phyloP scores from a whole-genome alignment of 1,284 basidiomycete genomes.

The Takashimella koratensis region DNA sequence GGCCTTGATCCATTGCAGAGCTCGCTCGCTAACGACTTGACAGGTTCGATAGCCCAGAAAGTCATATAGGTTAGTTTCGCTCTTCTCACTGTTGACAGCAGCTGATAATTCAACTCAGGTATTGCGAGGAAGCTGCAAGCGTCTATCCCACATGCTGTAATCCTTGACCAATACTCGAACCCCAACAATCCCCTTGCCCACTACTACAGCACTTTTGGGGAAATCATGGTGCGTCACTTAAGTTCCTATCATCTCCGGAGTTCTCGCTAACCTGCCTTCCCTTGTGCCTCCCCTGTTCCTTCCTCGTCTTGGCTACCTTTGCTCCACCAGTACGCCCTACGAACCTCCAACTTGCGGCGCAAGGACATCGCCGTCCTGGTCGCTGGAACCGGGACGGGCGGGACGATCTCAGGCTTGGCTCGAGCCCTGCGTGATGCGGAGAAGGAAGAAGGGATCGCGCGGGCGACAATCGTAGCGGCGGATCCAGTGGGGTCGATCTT shows the following conservation, averaged over 20 bases:
- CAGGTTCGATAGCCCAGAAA: constrained; percentile 60
- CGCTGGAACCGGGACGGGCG: constrained; percentile 91
- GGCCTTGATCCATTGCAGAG: too few species aligned
- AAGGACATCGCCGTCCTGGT: constrained; percentile 75
- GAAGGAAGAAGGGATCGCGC: constrained; percentile 12
- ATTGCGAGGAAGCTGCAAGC: constrained; percentile 73
- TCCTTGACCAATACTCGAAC: constrained; percentile 81
- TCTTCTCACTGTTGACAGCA: neutral
- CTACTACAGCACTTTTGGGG: constrained; percentile 78
- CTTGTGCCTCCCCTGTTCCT: constrained; percentile 33
- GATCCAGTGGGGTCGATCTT: constrained; percentile 94
- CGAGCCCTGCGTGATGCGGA: constrained; percentile 67
- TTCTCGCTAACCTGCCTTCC: constrained; percentile 47
- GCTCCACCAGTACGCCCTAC: constrained; percentile 42
- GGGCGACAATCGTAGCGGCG: constrained; percentile 65
- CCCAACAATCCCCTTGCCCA: constrained; percentile 82
- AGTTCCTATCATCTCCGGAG: neutral
- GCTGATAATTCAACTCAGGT: constrained; percentile 55
- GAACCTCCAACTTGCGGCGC: constrained; percentile 40
- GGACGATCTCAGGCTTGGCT: constrained; percentile 84
- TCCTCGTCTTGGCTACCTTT: neutral
- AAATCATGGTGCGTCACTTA: constrained; percentile 63
- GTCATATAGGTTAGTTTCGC: constrained; percentile 72
- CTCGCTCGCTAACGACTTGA: neutral
- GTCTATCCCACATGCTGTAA: constrained; percentile 78